A percentile compares a stretch with the other conserved stretches of the same genome.
Evolutionary conservation across 768 basidiomycete genomes (phyloP).

Genomic region (Aureoboletus auriporus): DNA sequence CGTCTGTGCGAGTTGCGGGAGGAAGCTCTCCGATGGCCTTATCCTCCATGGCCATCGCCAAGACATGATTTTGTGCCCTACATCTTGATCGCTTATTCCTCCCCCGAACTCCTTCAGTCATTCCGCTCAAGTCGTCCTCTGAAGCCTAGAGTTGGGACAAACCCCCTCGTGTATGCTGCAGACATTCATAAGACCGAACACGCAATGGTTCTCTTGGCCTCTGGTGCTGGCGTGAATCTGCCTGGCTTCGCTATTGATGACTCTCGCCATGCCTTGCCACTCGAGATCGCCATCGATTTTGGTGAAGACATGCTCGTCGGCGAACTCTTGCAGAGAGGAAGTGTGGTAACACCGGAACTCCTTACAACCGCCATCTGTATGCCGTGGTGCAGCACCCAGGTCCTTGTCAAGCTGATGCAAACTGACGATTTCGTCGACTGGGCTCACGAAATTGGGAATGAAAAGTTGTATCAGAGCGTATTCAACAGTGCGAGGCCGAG

Average conservation of each 20-base stretch:
- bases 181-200: conserved; percentile 2
- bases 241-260: too few relatives aligned
- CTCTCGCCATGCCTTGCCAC: too few relatives aligned
- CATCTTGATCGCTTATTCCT: conserved; percentile 2
- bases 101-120: background rate
- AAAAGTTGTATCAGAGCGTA: background rate
- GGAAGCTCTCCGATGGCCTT: background rate
- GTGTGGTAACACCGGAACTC: too few relatives aligned
- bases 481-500: conserved; percentile 3
- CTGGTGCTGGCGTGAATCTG: background rate
- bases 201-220: background rate
- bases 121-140: background rate
- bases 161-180: conserved; percentile 8
- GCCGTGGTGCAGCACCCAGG: too few relatives aligned
- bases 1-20: conserved; percentile 1
- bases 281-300: too few relatives aligned
- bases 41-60: conserved; percentile 3
- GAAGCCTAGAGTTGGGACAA: conserved; percentile 3
- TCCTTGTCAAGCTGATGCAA: too few relatives aligned
- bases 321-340: too few relatives aligned
- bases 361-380: too few relatives aligned
- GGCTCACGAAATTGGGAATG: background rate
- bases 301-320: too few relatives aligned
- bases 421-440: too few relatives aligned
- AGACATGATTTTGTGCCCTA: conserved; percentile 1